A percentile compares a stretch with the other conserved stretches of the same genome.
Conservation (phyloP, 2,329 filamentous ascomycete species). For the Septoria linicola region DNA sequence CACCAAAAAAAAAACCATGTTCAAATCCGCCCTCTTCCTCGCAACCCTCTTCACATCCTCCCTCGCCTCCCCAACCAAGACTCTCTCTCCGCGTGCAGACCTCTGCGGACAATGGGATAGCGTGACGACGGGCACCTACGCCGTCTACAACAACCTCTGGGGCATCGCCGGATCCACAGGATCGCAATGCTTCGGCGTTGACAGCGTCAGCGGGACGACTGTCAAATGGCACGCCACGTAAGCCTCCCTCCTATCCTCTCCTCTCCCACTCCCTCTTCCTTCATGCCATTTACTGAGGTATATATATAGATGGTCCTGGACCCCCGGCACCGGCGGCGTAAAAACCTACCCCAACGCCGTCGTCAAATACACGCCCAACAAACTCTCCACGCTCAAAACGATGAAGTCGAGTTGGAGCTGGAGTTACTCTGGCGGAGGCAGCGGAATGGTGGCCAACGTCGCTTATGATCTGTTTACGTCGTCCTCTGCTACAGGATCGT, state of each 20-base stretch:
- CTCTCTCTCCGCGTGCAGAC: conserved; percentile 3
- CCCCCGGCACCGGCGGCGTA: conserved; percentile 25
- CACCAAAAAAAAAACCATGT: not conserved
- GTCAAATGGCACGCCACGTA: conserved; percentile 25
- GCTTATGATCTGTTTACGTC: conserved; percentile 63
- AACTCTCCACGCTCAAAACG: conserved; percentile 41
- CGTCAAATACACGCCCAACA: conserved; percentile 36
- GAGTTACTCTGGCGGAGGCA: conserved; percentile 51
- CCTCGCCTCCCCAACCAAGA: conserved; percentile 9
- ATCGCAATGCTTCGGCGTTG: conserved; percentile 25
- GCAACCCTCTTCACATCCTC: not conserved
- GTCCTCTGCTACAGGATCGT: conserved; percentile 45
- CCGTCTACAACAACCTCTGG: conserved; percentile 28
- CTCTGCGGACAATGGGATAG: conserved; percentile 17
- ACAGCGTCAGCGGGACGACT: conserved; percentile 21
- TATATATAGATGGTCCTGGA: too few relatives aligned
- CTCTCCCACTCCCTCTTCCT: not conserved
- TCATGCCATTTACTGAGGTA: not conserved
- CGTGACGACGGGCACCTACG: conserved; percentile 19
- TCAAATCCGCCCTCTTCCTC: not conserved
- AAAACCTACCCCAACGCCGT: conserved; percentile 47
- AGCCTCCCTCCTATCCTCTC: not conserved
- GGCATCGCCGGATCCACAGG: conserved; percentile 20
- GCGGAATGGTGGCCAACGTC: conserved; percentile 55
- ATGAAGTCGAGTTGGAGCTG: conserved; percentile 49